Percentiles rank a stretch among this genome's conserved stretches.
Conservation (phyloP, 331 rosid species). For the Rhamnella rubrinervis region DNA sequence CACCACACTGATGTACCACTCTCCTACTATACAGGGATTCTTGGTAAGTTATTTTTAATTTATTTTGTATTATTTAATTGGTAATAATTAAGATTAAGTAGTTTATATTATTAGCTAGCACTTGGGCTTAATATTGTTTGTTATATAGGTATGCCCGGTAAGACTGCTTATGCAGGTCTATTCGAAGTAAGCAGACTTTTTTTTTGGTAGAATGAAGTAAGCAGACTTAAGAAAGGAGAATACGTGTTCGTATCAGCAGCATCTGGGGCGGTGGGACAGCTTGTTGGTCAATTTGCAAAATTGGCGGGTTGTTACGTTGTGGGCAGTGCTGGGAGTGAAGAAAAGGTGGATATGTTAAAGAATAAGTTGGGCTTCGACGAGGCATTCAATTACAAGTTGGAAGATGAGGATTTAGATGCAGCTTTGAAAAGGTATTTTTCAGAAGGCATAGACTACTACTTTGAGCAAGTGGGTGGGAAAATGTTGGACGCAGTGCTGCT, state of each 20-base stretch:
- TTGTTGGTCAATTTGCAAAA: slow-evolving; percentile 5
- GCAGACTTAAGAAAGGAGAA: neutral
- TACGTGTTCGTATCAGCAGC: slow-evolving; percentile 1
- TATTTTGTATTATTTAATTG: too few species aligned
- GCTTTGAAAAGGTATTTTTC: slow-evolving; percentile 1
- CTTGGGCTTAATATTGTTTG: too few species aligned
- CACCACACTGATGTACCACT: slow-evolving; percentile 15
- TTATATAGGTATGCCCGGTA: slow-evolving; percentile 3
- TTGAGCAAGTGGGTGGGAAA: slow-evolving; percentile 1
- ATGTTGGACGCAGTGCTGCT: slow-evolving; percentile 1
- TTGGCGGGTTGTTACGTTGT: neutral
- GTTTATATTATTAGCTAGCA: too few species aligned
- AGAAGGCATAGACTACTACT: neutral
- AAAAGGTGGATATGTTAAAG: neutral
- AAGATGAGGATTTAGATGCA: neutral
- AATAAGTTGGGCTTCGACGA: slow-evolving; percentile 3
- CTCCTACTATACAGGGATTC: slow-evolving; percentile 17
- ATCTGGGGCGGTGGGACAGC: slow-evolving; percentile 8
- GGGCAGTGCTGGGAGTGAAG: slow-evolving; percentile 8
- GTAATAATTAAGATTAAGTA: too few species aligned
- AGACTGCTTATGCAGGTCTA: slow-evolving; percentile 4
- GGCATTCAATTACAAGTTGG: slow-evolving; percentile 8
- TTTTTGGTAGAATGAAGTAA: too few species aligned
- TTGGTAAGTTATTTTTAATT: neutral
- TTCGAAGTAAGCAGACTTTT: neutral